Conservation (phyloP, 1,284 basidiomycete genomes). For the Fomitopsis schrenkii region DNA sequence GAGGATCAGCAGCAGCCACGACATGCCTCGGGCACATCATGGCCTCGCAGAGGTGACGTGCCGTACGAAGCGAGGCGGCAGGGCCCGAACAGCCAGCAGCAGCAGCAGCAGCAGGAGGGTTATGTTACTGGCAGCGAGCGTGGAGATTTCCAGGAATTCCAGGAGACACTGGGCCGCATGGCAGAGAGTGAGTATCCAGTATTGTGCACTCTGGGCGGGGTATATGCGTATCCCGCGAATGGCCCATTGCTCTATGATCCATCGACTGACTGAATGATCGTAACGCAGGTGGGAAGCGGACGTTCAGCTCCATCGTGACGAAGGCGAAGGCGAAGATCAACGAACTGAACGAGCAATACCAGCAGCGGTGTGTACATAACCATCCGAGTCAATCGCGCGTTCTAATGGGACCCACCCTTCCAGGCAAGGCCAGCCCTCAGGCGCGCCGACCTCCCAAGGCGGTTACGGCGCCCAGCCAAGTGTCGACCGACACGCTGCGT, state of each 20-base stretch:
- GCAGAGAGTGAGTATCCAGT: constrained; percentile 59
- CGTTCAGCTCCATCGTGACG: constrained; percentile 62
- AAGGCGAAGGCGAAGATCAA: constrained; percentile 79
- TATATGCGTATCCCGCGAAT: not conserved
- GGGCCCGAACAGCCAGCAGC: constrained; percentile 12
- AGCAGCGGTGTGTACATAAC: constrained; percentile 17
- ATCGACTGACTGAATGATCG: not conserved
- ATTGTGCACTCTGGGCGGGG: not conserved
- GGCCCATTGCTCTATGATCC: not conserved
- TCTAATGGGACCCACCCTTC: not conserved
- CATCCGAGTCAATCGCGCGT: not conserved
- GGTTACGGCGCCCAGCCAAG: constrained; percentile 12
- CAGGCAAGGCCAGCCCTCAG: constrained; percentile 10
- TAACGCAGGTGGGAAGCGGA: constrained; percentile 65
- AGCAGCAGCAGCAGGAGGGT: not conserved
- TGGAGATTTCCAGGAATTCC: constrained; percentile 61
- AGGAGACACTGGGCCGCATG: constrained; percentile 67
- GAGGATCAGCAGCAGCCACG: constrained; percentile 52
- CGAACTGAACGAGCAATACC: constrained; percentile 51
- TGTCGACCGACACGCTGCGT: constrained; percentile 21
- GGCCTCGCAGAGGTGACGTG: constrained; percentile 21
- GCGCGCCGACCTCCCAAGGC: constrained; percentile 14
- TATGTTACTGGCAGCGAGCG: constrained; percentile 9
- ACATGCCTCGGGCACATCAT: constrained; percentile 20
- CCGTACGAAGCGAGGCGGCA: constrained; percentile 20